A percentile compares a stretch with the other conserved stretches of the same genome.
phyloP scores from a whole-genome alignment of 176 grass and related monocot species.

The Chrysopogon serrulatus region DNA sequence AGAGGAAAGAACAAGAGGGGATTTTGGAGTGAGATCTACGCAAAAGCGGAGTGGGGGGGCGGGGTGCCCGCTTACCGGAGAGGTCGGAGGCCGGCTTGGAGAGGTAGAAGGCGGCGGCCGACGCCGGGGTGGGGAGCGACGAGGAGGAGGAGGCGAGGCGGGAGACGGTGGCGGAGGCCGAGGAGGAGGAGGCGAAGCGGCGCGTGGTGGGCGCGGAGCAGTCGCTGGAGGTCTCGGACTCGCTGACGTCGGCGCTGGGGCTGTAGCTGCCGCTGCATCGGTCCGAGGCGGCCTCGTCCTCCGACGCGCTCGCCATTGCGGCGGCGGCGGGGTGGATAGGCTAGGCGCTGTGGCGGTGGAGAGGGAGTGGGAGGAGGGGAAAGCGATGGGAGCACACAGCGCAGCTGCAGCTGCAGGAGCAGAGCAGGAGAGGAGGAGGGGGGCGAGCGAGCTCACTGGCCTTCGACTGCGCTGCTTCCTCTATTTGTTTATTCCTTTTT shows the following conservation, averaged over 20 bases:
- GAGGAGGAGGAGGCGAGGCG: conserved; percentile 58
- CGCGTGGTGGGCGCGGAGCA: conserved; percentile 48
- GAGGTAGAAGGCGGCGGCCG: conserved; percentile 42
- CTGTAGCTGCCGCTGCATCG: conserved; percentile 85
- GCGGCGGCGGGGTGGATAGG: neutral
- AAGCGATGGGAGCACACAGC: neutral
- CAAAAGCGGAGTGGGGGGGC: neutral
- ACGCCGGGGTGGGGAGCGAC: conserved; percentile 22
- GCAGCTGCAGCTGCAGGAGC: neutral
- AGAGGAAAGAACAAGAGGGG: conserved; percentile 6
- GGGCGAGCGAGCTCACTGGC: conserved; percentile 7
- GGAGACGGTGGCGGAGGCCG: conserved; percentile 53
- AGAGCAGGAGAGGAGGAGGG: neutral
- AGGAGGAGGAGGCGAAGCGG: conserved; percentile 46
- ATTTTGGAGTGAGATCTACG: conserved; percentile 44
- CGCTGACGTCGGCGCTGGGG: conserved; percentile 91
- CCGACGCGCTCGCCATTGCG: conserved; percentile 74
- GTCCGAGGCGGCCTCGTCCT: conserved; percentile 72
- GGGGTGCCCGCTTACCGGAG: conserved; percentile 27
- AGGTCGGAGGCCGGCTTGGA: conserved; percentile 52
- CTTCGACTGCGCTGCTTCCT: conserved; percentile 4
- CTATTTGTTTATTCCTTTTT: neutral
- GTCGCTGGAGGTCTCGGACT: conserved; percentile 88
- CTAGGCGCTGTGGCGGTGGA: conserved; percentile 2
- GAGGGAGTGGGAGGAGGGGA: neutral